Evolutionary conservation across 169 alveolate species (phyloP).

Genomic region (Theileria orientalis): DNA sequence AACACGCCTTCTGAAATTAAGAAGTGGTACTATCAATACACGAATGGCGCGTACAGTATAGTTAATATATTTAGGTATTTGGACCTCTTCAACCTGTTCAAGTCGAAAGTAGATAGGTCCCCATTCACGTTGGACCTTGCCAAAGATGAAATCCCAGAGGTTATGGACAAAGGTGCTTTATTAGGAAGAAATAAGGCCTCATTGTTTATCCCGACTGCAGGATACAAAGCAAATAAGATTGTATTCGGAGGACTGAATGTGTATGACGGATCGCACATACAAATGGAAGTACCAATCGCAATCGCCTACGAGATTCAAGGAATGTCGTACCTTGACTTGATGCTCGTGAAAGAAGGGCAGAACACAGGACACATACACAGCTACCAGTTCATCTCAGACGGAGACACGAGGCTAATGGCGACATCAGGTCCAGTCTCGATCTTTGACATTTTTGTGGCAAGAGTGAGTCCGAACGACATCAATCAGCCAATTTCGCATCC

Average conservation of each 20-base stretch:
- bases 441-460: no score
- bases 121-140: not conserved
- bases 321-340: not conserved
- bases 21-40: no score
- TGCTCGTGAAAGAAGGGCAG: not conserved
- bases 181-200: not conserved
- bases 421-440: no score
- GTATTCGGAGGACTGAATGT: not conserved
- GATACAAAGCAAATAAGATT: constrained; percentile 4
- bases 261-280: not conserved
- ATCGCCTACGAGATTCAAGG: constrained; percentile 1
- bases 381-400: not conserved
- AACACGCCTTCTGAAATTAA: no score
- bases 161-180: not conserved
- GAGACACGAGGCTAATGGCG: not conserved
- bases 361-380: not conserved
- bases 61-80: no score
- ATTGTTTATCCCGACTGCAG: not conserved
- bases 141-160: not conserved
- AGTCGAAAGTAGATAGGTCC: no score
- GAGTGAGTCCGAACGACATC: no score
- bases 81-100: no score
- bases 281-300: not conserved
- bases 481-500: no score
- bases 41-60: no score